Evolutionary conservation across 768 basidiomycete genomes (phyloP).

Genomic region (Cystobasidium onofrii): DNA sequence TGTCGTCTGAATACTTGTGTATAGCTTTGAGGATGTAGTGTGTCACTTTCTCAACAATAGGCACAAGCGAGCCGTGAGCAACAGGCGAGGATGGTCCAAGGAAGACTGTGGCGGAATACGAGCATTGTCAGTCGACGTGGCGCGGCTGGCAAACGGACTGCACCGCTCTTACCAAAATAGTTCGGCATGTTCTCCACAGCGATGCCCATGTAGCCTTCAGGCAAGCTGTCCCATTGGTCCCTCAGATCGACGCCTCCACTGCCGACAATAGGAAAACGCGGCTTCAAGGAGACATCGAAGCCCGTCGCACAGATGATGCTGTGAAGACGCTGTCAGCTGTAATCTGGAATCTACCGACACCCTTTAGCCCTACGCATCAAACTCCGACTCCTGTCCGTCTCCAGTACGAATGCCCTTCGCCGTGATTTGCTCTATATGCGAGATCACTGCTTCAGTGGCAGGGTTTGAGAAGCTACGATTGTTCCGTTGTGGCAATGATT

Average conservation of each 20-base stretch:
- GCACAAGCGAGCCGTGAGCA: constrained; percentile 24
- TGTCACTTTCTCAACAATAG: constrained; percentile 5
- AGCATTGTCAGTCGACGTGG: too few species aligned
- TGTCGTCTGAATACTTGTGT: not conserved
- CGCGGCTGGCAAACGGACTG: too few species aligned
- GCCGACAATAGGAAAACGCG: constrained; percentile 26
- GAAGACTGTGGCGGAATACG: too few species aligned
- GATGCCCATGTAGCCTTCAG: constrained; percentile 23
- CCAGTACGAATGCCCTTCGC: constrained; percentile 11
- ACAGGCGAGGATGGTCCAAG: not conserved
- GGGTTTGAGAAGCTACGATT: not conserved
- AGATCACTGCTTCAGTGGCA: not conserved
- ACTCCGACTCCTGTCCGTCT: constrained; percentile 27
- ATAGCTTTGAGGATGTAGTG: constrained; percentile 31
- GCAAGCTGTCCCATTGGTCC: constrained; percentile 13
- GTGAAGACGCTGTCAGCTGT: too few species aligned
- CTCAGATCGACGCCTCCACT: constrained; percentile 13
- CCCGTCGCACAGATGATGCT: constrained; percentile 37
- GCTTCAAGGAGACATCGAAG: constrained; percentile 33
- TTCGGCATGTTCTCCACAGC: constrained; percentile 31
- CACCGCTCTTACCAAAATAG: constrained; percentile 24
- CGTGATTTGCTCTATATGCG: constrained; percentile 7
- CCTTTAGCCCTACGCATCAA: constrained; percentile 28
- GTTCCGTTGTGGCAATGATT: too few species aligned
- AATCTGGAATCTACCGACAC: too few species aligned